Evolutionary conservation across 257 asterid genomes (phyloP), one percentile per base, ranked within the genome.

Genomic region (Coffea eugenioides): DNA sequence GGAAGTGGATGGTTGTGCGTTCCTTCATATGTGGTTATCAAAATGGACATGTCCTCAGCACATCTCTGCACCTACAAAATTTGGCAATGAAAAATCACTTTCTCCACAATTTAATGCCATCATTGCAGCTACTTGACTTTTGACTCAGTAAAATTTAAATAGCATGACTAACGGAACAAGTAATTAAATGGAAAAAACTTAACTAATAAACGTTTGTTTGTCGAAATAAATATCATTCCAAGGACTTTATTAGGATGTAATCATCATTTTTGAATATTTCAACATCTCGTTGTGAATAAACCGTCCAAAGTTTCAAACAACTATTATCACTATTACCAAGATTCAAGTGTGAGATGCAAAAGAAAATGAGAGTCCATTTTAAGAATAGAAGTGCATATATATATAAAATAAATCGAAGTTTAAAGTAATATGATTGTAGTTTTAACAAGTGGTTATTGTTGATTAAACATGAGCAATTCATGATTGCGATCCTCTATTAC

Each of bases 1-100:
- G 99, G 93, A 67, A 93, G 99, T 18, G 96, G 90, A 66, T 95
- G 99, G 86, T 84, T 93, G 85, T 95, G 99, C 31, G 97, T 92
- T 73, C 98, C 99, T 86, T 95, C 98, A 52, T 95, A 95, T 0
- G 99, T 93, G 20, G 97, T 93, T 84, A 84, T 92, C 83, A 95
- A 84, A 74, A 95, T 88, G 10, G 99, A 88, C 93, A 92, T 90
- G 75, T 95, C 99, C 57, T 95, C 91, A 0, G 88, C 91, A 39
- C 94, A 92, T 87, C 98, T 91, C 91, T 95, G 99, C 27, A 93
- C 97, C 98, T 88, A 46, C 71, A 48, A 49, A 4, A 27, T 34
- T 36, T 66, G 13, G 41, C 34, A 77, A 31, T 2, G 48, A 76
- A 25, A 43, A 70, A 34, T 45, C 18, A 82, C 23, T 52, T 36